Conservation (phyloP, 2,329 filamentous ascomycete genomes). For the Plenodomus tracheiphilus region DNA sequence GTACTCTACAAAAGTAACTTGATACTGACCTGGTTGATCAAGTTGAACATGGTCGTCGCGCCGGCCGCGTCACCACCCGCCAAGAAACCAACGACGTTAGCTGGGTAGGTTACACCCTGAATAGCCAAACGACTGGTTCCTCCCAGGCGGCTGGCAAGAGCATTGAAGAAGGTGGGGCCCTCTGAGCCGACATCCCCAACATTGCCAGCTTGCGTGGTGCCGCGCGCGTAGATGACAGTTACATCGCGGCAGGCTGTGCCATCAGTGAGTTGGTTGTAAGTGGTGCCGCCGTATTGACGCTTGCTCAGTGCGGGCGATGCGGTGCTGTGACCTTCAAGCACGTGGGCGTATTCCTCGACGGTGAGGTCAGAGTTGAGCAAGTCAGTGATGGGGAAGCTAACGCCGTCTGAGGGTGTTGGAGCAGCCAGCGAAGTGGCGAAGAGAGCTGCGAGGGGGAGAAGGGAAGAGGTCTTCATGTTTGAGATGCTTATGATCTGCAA, state of each 20-base stretch:
- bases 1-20: not conserved
- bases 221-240: slow-evolving; percentile 60
- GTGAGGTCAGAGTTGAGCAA: slow-evolving; percentile 27
- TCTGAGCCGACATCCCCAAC: slow-evolving; percentile 52
- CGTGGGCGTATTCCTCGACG: slow-evolving; percentile 25
- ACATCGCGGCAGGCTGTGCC: slow-evolving; percentile 48
- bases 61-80: slow-evolving; percentile 51
- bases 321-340: slow-evolving; percentile 19
- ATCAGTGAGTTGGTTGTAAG: slow-evolving; percentile 38
- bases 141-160: slow-evolving; percentile 48
- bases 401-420: slow-evolving; percentile 18
- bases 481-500: slow-evolving; percentile 1
- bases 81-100: slow-evolving; percentile 49
- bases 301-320: slow-evolving; percentile 15
- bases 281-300: slow-evolving; percentile 26
- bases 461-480: slow-evolving; percentile 24
- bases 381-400: slow-evolving; percentile 33
- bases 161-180: slow-evolving; percentile 54
- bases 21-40: slow-evolving; percentile 41
- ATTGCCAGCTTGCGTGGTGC: slow-evolving; percentile 57
- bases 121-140: slow-evolving; percentile 49
- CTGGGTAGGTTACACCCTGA: slow-evolving; percentile 61
- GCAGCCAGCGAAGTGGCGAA: slow-evolving; percentile 17
- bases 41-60: slow-evolving; percentile 48
- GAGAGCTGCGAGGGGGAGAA: slow-evolving; percentile 22